These are phyloP conservation scores for Fistulifera solaris DNA, from an alignment of 108 stramenopile species.

Conservation along the genomic window DNA sequence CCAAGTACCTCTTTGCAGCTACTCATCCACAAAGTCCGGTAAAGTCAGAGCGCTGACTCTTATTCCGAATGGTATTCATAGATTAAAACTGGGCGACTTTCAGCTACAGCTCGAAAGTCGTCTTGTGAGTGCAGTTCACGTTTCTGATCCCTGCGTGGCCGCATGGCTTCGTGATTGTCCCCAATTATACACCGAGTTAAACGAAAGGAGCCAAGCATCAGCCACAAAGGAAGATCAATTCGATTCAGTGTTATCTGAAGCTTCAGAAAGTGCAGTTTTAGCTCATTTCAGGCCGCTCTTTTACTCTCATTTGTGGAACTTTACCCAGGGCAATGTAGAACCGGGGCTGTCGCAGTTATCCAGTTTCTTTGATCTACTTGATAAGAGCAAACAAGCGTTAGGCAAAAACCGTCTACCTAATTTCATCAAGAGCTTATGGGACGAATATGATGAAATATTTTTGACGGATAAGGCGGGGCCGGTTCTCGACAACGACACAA, in stretches of 20 bases:
- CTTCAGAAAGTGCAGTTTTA: conserved; percentile 21
- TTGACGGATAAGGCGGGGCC: neutral
- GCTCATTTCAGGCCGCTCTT: conserved; percentile 23
- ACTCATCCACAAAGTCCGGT: conserved; percentile 37
- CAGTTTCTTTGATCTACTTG: conserved; percentile 33
- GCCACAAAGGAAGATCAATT: conserved; percentile 2
- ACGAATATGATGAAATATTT: neutral
- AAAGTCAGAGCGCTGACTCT: conserved; percentile 53
- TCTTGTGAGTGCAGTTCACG: conserved; percentile 57
- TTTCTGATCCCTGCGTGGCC: conserved; percentile 60
- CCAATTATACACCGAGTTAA: neutral
- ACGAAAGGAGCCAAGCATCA: neutral
- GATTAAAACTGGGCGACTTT: conserved; percentile 68
- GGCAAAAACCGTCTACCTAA: conserved; percentile 5
- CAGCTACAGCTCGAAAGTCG: conserved; percentile 69
- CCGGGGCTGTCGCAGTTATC: conserved; percentile 22
- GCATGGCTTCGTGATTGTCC: conserved; percentile 60
- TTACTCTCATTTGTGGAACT: neutral
- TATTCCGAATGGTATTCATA: conserved; percentile 74
- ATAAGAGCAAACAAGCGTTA: conserved; percentile 11
- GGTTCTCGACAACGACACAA: neutral
- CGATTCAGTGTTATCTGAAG: conserved; percentile 8
- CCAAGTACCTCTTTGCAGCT: conserved; percentile 58
- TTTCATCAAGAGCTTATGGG: conserved; percentile 8
- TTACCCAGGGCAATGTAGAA: neutral